Evolutionary conservation across 108 stramenopile species (phyloP).

Genomic region (Pseudonitzschia delicatissima): DNA sequence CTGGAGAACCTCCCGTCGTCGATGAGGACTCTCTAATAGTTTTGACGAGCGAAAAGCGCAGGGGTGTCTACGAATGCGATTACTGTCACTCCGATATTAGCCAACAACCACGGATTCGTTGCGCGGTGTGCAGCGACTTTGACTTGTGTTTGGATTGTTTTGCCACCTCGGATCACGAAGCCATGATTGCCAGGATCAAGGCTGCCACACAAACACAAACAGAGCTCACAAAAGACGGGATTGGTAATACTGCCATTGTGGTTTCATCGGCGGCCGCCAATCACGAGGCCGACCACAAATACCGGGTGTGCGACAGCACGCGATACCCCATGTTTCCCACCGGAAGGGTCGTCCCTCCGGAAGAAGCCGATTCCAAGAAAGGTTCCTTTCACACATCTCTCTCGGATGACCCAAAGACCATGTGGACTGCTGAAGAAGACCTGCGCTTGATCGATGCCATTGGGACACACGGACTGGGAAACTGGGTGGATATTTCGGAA

Average conservation of each 20-base stretch:
- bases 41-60: slow-evolving; percentile 66
- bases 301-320: slow-evolving; percentile 79
- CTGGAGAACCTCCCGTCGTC: background rate
- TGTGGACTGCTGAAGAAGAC: slow-evolving; percentile 89
- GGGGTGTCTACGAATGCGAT: slow-evolving; percentile 87
- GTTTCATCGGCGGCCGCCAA: slow-evolving; percentile 46
- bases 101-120: slow-evolving; percentile 78
- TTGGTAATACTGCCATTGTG: slow-evolving; percentile 30
- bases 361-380: background rate
- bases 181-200: slow-evolving; percentile 30
- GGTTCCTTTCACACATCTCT: background rate
- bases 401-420: slow-evolving; percentile 48
- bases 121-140: slow-evolving; percentile 82
- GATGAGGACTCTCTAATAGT: slow-evolving; percentile 30
- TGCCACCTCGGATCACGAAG: slow-evolving; percentile 53
- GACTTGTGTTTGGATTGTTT: slow-evolving; percentile 90
- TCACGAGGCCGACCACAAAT: slow-evolving; percentile 63
- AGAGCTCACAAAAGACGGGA: slow-evolving; percentile 40
- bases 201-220: slow-evolving; percentile 25
- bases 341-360: background rate
- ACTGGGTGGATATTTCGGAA: slow-evolving; percentile 88
- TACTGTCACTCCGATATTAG: slow-evolving; percentile 83
- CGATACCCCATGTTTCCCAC: slow-evolving; percentile 65
- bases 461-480: slow-evolving; percentile 72
- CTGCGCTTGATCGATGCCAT: slow-evolving; percentile 84